These are phyloP conservation scores for Thozetella sp. DNA, from an alignment of 495 filamentous ascomycete species.

Conservation along the genomic window DNA sequence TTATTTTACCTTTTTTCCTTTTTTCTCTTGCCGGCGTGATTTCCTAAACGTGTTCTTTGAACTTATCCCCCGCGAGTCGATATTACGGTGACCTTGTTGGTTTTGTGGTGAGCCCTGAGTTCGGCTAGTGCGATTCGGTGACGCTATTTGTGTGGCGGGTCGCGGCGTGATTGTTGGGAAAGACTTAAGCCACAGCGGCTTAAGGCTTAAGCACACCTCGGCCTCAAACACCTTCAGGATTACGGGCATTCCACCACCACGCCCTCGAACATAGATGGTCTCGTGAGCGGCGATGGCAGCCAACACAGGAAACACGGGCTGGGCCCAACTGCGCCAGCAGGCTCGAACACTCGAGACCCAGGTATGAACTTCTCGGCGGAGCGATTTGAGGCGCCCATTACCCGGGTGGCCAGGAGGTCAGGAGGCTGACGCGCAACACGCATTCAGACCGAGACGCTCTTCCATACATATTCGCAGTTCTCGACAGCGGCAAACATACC, in stretches of 20 bases:
- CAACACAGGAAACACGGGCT: slow-evolving; percentile 74
- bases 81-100: too few species aligned
- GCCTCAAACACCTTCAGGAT: background rate
- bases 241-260: background rate
- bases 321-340: slow-evolving; percentile 95
- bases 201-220: background rate
- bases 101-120: too few species aligned
- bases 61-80: too few species aligned
- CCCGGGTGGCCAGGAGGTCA: background rate
- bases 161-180: too few species aligned
- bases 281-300: slow-evolving; percentile 62
- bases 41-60: too few species aligned
- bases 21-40: too few species aligned
- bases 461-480: slow-evolving; percentile 95
- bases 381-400: background rate
- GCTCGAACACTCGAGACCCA: slow-evolving; percentile 89
- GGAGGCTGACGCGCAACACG: slow-evolving; percentile 7
- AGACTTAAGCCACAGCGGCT: background rate
- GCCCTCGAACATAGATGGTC: background rate
- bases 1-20: too few species aligned
- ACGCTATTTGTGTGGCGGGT: background rate
- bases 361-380: too few species aligned
- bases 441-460: slow-evolving; percentile 82
- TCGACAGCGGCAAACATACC: slow-evolving; percentile 80
- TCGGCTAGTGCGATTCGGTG: background rate